Evolutionary conservation across 1,284 basidiomycete species (phyloP), one percentile per base, ranked within the genome.

Genomic region (Moniliella sp.): DNA sequence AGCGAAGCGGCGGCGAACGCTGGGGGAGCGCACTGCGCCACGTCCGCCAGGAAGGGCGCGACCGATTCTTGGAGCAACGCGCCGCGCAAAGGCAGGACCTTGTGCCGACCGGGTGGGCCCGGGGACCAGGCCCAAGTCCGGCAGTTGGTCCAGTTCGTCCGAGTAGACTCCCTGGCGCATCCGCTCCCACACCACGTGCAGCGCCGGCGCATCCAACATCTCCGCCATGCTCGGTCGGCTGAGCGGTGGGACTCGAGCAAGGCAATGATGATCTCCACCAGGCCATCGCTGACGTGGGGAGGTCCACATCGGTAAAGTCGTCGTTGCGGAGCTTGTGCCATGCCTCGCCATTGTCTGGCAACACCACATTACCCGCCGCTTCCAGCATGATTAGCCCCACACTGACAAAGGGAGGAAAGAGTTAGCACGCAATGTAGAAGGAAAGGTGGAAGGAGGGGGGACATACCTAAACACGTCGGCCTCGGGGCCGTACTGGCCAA

Each of bases 391-490:
- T 80, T 69, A 97, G 76, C 35, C 91, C 91, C 50, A 94, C 71
- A 64, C 83, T 82, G 53, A n/a, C 9, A 7, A 17, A 7, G 18
- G 33, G 32, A 43, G 37, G 27, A 25, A 15, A 27, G 15, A 17
- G 33, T 7, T 12, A 16, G n/a, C 18, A 19, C 4, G 15, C 27
- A 18, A 4, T n/a, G n/a, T n/a, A 15, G 10, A n/a, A 10, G 11
- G 15, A 16, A 4, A 36, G 27, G 30, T 9, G 21, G 11, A 13
- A 13, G n/a, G n/a, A n/a, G n/a, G n/a, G n/a, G n/a, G n/a, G n/a
- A n/a, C n/a, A n/a, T n/a, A 81, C 79, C 77, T 83, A 68, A 93
- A 99, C 33, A 99, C 74, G 65, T 99, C 91, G 30, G 84, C 88
- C 30, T 79, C 80, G 64, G 76, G 80, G 52, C 84, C 75, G 60